Base-by-base conservation (phyloP, 495 filamentous ascomycete genomes). In the Hypoxylon subgilvum region DNA sequence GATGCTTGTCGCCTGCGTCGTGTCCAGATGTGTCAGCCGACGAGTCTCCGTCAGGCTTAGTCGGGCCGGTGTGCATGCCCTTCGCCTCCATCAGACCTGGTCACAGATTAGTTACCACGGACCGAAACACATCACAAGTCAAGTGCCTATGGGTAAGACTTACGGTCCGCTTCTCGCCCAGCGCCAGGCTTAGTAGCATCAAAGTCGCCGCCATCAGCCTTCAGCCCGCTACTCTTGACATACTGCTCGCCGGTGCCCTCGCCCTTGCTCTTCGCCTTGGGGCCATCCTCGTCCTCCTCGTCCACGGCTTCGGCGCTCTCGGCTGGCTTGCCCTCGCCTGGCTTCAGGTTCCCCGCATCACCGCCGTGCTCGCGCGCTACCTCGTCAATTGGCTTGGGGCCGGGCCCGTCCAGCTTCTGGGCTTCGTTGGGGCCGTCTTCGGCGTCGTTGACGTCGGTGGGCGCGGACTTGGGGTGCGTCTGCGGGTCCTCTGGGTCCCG, bases 81-180 rank as follows among this genome's bases (percentile, higher is more conserved):
- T 76, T 77, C 42, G 72, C 53, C 44, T 75, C 77, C 35, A 79
- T 64, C 4, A 80, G 57, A 3, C 75, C 77, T 79, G 43, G 17
- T 28, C 5, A 38, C 47, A 7, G 5, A 44, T 54, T 4, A 57
- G 46, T 12, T 9, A 16, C 2, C 16, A 10, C 5, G n/a, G n/a
- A n/a, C n/a, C n/a, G n/a, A n/a, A n/a, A n/a, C n/a, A n/a, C n/a
- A n/a, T n/a, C n/a, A n/a, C n/a, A n/a, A n/a, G n/a, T n/a, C n/a
- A n/a, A n/a, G n/a, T n/a, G n/a, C n/a, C n/a, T n/a, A n/a, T n/a
- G n/a, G n/a, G n/a, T n/a, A n/a, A 34, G 25, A 79, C 85, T 73
- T 75, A 87, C 86, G 78, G 63, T 86, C 82, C 43, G 85, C 86
- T 67, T 89, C 86, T 27, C 68, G 66, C 0, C 84, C 86, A 5